phyloP scores from a whole-genome alignment of 192 early-diverging fungal genomes.

The Backusella luteola region DNA sequence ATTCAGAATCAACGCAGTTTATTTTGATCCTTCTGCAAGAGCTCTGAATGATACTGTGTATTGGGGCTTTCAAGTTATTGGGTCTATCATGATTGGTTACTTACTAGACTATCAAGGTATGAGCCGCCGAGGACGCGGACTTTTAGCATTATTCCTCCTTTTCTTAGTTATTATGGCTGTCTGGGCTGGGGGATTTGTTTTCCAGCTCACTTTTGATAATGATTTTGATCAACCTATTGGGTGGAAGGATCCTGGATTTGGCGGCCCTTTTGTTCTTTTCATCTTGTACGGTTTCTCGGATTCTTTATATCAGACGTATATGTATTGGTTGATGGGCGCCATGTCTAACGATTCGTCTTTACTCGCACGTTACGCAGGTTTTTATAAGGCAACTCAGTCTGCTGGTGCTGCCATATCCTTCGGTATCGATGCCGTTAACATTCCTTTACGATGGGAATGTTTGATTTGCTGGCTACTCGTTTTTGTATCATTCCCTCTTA shows the following conservation, averaged over 20 bases:
- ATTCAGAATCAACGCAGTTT: slow-evolving; percentile 60
- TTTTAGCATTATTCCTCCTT: slow-evolving; percentile 18
- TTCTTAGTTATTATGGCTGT: slow-evolving; percentile 24
- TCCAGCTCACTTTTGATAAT: slow-evolving; percentile 33
- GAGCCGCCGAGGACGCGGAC: slow-evolving; percentile 24
- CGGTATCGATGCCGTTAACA: slow-evolving; percentile 60
- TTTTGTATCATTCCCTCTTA: slow-evolving; percentile 45
- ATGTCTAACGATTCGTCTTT: slow-evolving; percentile 52
- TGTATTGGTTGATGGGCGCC: slow-evolving; percentile 38
- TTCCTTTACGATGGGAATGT: slow-evolving; percentile 27
- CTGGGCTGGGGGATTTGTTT: slow-evolving; percentile 30
- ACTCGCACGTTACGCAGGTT: slow-evolving; percentile 73
- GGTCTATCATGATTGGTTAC: slow-evolving; percentile 20
- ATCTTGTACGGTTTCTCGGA: slow-evolving; percentile 75
- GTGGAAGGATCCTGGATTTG: slow-evolving; percentile 38
- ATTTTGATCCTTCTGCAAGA: slow-evolving; percentile 69
- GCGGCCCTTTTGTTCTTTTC: slow-evolving; percentile 57
- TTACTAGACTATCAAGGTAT: slow-evolving; percentile 30
- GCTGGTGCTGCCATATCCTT: slow-evolving; percentile 74
- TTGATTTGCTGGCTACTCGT: slow-evolving; percentile 57
- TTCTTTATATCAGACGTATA: slow-evolving; percentile 74
- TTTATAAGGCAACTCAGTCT: slow-evolving; percentile 88
- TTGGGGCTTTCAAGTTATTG: slow-evolving; percentile 50
- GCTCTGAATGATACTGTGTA: slow-evolving; percentile 72
- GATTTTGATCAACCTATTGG: slow-evolving; percentile 46